A percentile compares a stretch with the other conserved stretches of the same genome.
phyloP scores from a whole-genome alignment of 2,329 filamentous ascomycete genomes.

The Trichoderma citrinoviride region DNA sequence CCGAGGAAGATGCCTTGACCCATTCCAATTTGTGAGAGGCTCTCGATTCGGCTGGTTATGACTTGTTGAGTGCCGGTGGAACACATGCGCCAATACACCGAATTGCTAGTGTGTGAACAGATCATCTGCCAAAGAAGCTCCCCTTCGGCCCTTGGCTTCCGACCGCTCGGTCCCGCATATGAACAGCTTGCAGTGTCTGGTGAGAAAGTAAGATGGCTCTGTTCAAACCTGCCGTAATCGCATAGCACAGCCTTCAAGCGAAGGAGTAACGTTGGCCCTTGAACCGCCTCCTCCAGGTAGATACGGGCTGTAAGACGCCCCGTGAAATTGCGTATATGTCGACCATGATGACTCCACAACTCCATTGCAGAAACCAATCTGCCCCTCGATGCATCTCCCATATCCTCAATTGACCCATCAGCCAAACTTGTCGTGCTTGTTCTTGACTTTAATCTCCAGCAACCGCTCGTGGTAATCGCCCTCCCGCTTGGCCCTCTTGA shows the following conservation, averaged over 20 bases:
- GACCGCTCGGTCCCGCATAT: no score
- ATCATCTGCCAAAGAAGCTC: no score
- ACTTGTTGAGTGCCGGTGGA: neutral
- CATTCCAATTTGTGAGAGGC: neutral
- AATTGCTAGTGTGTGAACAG: no score
- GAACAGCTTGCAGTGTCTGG: no score
- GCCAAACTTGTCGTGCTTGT: slow-evolving; percentile 82
- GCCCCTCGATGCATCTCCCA: no score
- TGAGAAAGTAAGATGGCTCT: no score
- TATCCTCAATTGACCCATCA: slow-evolving; percentile 26
- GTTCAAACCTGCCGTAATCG: no score
- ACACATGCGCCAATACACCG: no score
- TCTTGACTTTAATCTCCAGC: slow-evolving; percentile 84
- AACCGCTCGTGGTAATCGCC: slow-evolving; percentile 88
- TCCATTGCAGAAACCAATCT: neutral
- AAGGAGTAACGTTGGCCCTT: no score
- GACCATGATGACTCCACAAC: neutral
- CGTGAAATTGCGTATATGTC: neutral
- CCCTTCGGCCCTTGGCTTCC: no score
- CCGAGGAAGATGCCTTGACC: neutral
- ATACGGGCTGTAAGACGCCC: no score
- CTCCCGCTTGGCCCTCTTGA: slow-evolving; percentile 80
- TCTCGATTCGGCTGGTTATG: neutral
- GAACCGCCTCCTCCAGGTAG: neutral
- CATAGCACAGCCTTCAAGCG: no score